A percentile compares a stretch with the other conserved stretches of the same genome.
Evolutionary conservation across 257 asterid genomes (phyloP).

Genomic region (Gentiana macrophylla): DNA sequence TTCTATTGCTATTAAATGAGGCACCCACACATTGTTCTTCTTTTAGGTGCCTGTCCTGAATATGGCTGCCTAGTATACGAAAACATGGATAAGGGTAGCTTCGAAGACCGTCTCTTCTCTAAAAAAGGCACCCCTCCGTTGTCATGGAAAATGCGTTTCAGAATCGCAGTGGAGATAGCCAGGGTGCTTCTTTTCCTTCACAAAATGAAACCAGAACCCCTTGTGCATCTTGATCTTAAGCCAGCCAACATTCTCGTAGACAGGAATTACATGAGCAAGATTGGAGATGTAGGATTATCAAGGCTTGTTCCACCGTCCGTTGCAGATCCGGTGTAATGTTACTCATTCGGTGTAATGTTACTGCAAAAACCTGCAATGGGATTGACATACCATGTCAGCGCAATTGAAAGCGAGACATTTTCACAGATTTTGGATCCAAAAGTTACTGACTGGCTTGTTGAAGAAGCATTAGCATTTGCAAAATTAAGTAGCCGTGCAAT

Average conservation of each 20-base stretch:
- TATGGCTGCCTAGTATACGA: constrained; percentile 92
- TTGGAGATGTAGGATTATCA: constrained; percentile 78
- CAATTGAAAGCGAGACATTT: constrained; percentile 50
- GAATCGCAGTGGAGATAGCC: constrained; percentile 82
- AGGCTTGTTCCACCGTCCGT: constrained; percentile 62
- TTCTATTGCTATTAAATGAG: constrained; percentile 75
- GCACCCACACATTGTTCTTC: constrained; percentile 93
- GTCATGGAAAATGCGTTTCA: constrained; percentile 57
- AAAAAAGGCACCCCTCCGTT: constrained; percentile 39
- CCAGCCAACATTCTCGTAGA: constrained; percentile 86
- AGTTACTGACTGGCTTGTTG: constrained; percentile 71
- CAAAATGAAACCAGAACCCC: constrained; percentile 72
- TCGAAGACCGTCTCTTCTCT: constrained; percentile 70
- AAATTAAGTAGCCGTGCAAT: constrained; percentile 45
- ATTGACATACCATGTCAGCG: constrained; percentile 44
- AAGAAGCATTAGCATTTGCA: constrained; percentile 61
- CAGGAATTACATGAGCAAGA: constrained; percentile 70
- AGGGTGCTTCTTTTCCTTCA: constrained; percentile 86
- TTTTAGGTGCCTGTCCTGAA: constrained; percentile 91
- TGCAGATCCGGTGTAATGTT: constrained; percentile 74
- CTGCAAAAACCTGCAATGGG: constrained; percentile 81
- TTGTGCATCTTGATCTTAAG: constrained; percentile 91
- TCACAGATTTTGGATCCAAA: constrained; percentile 47
- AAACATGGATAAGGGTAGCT: constrained; percentile 76
- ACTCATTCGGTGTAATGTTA: constrained; percentile 60